Base-by-base conservation (phyloP, 1,284 basidiomycete species). In the Xerocomus minutiporus region DNA sequence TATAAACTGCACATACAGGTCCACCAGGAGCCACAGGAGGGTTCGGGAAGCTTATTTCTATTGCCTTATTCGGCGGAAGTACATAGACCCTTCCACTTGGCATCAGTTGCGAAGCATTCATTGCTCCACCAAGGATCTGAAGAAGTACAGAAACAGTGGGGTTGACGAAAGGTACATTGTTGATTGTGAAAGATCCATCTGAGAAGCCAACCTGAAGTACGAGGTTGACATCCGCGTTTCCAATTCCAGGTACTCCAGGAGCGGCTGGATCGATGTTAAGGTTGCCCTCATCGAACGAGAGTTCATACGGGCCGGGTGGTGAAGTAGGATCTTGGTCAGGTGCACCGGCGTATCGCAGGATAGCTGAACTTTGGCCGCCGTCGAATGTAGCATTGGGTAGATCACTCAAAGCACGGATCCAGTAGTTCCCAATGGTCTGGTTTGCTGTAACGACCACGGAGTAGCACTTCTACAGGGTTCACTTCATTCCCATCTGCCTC, bases 341-440 rank as follows among this genome's bases (percentile, higher is more conserved):
- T 3, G 81, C 82, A 5, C 76, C 75, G 0, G 41, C 53, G 58
- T 85, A 85, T 17, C 77, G 73, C 29, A 84, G 60, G 52, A 84
- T 79, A 1, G 80, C 83, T 13, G 71, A 69, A 58, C 79, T 80
- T 41, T 73, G 60, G 7, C 75, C 75, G 8, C 66, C 67, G 0
- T 52, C 60, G 56, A 76, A 74, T 4, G 63, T 50, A 2, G 46
- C 36, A 9, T 38, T 39, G 26, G 50, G 15, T 8, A 45, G 26
- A 43, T 53, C 42, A 38, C 29, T 51, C 47, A 48, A 50, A 8
- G 65, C 66, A 23, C 75, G 72, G 53, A 78, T 59, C 75, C 80
- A 78, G 53, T 79, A 81, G 54, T 79, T 81, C 0, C 47, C 62
- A 43, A 65, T 34, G 0, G 59, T 35, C 47, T 71, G 62, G 50